Evolutionary conservation across 352 stramenopile species (phyloP).

Genomic region (Phytophthora boehmeriae): DNA sequence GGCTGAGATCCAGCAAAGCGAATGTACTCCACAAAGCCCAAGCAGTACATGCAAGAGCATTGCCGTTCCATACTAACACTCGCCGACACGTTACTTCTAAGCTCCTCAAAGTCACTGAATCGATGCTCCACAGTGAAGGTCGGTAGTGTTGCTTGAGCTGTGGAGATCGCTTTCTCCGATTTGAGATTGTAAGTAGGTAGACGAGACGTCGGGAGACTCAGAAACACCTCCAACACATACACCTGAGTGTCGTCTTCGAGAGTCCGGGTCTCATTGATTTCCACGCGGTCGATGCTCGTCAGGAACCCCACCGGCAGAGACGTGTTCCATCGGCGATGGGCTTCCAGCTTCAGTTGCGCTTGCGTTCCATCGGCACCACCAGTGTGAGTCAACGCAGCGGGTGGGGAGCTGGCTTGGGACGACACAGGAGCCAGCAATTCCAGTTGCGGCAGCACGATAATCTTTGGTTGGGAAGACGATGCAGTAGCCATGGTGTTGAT

Average conservation of each 20-base stretch:
- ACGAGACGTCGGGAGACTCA: slow-evolving; percentile 33
- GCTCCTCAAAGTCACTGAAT: slow-evolving; percentile 55
- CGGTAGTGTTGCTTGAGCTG: slow-evolving; percentile 2
- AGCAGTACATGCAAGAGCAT: slow-evolving; percentile 55
- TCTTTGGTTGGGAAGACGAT: background rate
- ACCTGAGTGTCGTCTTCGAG: slow-evolving; percentile 30
- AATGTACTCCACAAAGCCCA: slow-evolving; percentile 49
- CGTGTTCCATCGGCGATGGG: slow-evolving; percentile 32
- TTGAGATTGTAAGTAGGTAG: slow-evolving; percentile 24
- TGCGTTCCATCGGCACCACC: slow-evolving; percentile 7
- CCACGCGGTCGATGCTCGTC: slow-evolving; percentile 43
- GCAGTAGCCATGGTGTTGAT: background rate
- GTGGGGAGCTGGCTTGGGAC: slow-evolving; percentile 1
- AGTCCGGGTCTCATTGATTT: slow-evolving; percentile 39
- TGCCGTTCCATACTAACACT: slow-evolving; percentile 41
- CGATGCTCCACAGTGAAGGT: slow-evolving; percentile 46
- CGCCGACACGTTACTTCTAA: slow-evolving; percentile 35
- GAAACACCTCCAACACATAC: slow-evolving; percentile 52
- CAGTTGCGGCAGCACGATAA: background rate
- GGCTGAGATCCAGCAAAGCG: slow-evolving; percentile 46
- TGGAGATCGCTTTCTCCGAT: slow-evolving; percentile 7
- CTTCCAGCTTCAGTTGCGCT: slow-evolving; percentile 29
- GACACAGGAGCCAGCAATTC: slow-evolving; percentile 14
- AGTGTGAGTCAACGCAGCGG: background rate
- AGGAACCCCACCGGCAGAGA: slow-evolving; percentile 40